Base-by-base conservation (phyloP, 306 rosid genomes). In the Citrullus mucosospermus region DNA sequence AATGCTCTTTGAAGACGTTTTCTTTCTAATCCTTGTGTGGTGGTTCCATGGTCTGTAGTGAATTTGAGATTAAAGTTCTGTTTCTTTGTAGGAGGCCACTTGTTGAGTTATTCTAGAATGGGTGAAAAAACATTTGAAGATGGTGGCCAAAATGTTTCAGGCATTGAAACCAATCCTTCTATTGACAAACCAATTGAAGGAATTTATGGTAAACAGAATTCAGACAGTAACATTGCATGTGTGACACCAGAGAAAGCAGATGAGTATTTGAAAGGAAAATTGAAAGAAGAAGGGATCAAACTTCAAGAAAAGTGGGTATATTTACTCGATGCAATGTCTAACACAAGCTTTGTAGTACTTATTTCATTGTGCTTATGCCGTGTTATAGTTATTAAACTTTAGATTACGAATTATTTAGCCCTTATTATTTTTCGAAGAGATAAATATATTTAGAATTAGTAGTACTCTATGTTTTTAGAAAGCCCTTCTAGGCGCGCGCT, bases 161-260 rank as follows among this genome's bases (percentile, higher is more conserved):
- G 44, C 82, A 70, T 85, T 14, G 79, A 80, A 34, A 78, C 82
- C 63, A 80, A 77, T 76, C 54, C 63, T 78, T 5, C 71, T 32
- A n/a, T 58, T 78, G 90, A 84, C 55, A 60, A 79, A 77, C 53
- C 84, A 44, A 84, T 8, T 18, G 66, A 54, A 43, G 73, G 51
- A 59, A 30, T 25, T 30, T 12, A 22, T 51, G 76, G 63, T 43
- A 43, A 11, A 8, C 41, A 65, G 59, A 44, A 30, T 81, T 48
- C 43, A 69, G 85, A 38, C 10, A 56, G 25, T 46, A 78, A 62
- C 25, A 71, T 85, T 46, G 86, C 63, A 11, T 86, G 88, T 67
- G 86, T 79, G 77, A 92, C 96, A 16, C 90, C 93, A 4, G 84
- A 85, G 80, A 92, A 92, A 82, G 86, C 75, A 3, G 70, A 59